Evolutionary conservation across 495 filamentous ascomycete genomes (phyloP).

Genomic region (Aspergillus egyptiacus): DNA sequence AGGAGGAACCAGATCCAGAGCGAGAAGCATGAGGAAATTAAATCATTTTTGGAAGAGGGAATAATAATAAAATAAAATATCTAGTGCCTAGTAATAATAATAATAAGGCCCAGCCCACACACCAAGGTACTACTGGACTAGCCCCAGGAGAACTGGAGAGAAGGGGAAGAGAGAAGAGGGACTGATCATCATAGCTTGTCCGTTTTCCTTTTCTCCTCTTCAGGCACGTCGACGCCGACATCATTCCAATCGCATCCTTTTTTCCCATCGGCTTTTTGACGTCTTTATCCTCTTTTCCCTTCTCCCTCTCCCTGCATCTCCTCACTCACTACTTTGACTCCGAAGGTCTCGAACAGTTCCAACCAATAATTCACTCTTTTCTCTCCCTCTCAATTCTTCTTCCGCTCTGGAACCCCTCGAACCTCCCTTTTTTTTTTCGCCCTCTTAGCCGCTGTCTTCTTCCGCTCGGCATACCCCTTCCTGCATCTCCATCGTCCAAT

Average conservation of each 20-base stretch:
- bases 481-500: conserved; percentile 15
- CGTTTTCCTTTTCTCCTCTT: conserved; percentile 8
- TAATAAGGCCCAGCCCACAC: conserved; percentile 10
- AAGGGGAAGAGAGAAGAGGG: conserved; percentile 1
- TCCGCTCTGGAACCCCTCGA: conserved; percentile 1
- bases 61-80: not conserved
- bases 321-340: conserved; percentile 8
- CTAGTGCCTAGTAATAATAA: conserved; percentile 16
- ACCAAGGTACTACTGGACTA: not conserved
- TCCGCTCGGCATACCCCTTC: conserved; percentile 16
- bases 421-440: conserved; percentile 12
- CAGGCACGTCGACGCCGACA: conserved; percentile 2
- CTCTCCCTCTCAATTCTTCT: conserved; percentile 4
- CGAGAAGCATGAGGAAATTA: no score
- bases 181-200: conserved; percentile 4
- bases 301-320: conserved; percentile 7
- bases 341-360: not conserved
- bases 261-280: conserved; percentile 6
- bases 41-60: no score
- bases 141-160: not conserved
- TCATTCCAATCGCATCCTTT: conserved; percentile 12
- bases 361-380: conserved; percentile 7
- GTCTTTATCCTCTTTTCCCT: conserved; percentile 6
- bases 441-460: conserved; percentile 8
- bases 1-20: no score